Evolutionary conservation across 805 yeast species (phyloP).

Genomic region (Kuraishia borneana): DNA sequence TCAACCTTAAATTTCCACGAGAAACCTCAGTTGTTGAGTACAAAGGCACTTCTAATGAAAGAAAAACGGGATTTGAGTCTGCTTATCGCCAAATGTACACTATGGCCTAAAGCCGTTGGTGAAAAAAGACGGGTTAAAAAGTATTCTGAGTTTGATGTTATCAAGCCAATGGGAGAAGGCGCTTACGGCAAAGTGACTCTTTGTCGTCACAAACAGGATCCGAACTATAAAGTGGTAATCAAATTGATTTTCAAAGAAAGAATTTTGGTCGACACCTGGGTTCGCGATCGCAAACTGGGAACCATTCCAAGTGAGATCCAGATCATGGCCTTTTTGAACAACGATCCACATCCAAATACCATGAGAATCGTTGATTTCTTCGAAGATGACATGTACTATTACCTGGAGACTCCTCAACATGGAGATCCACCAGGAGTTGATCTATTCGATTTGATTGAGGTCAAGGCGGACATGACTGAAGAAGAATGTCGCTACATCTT

Average conservation of each 20-base stretch:
- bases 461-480: constrained; percentile 73
- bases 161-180: constrained; percentile 87
- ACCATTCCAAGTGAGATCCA: constrained; percentile 96
- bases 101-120: constrained; percentile 55
- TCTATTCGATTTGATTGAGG: constrained; percentile 83
- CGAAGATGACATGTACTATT: constrained; percentile 83
- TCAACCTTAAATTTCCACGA: neutral
- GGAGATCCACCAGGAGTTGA: constrained; percentile 89
- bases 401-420: constrained; percentile 85
- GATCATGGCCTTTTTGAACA: constrained; percentile 72
- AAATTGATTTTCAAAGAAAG: constrained; percentile 89
- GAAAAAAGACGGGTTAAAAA: constrained; percentile 57
- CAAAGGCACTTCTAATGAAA: constrained; percentile 18
- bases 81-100: constrained; percentile 22
- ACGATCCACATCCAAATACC: constrained; percentile 78
- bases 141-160: constrained; percentile 54
- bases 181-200: constrained; percentile 92
- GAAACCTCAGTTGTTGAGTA: constrained; percentile 20
- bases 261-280: constrained; percentile 96
- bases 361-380: constrained; percentile 81
- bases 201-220: constrained; percentile 56
- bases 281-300: constrained; percentile 80
- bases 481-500: constrained; percentile 68
- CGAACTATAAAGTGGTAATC: constrained; percentile 57
- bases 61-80: constrained; percentile 34